phyloP scores from a whole-genome alignment of 2,329 filamentous ascomycete genomes.

The Claviceps sp. region DNA sequence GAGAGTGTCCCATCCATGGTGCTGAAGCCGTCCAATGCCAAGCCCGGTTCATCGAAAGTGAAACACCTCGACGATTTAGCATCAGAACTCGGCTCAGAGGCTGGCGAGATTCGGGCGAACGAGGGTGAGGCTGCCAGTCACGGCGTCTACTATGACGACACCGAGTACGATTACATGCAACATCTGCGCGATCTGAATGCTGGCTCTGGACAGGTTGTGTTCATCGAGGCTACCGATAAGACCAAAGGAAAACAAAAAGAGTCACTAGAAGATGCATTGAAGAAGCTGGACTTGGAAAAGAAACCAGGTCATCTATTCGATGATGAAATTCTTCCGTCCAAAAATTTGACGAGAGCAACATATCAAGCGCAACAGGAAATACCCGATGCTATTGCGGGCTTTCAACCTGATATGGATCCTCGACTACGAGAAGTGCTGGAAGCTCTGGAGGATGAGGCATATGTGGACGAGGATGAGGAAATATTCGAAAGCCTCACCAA shows the following conservation, averaged over 20 bases:
- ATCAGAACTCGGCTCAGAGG: constrained; percentile 58
- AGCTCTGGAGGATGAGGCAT: constrained; percentile 89
- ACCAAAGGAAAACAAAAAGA: constrained; percentile 63
- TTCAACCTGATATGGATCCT: constrained; percentile 97
- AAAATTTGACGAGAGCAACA: constrained; percentile 60
- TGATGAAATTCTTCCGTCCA: constrained; percentile 63
- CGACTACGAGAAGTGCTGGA: constrained; percentile 80
- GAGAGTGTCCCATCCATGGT: constrained; percentile 79
- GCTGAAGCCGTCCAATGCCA: constrained; percentile 52
- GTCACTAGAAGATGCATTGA: constrained; percentile 70
- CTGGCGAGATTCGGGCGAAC: constrained; percentile 59
- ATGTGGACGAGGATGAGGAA: constrained; percentile 81
- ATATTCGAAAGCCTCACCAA: constrained; percentile 63
- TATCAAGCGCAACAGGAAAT: constrained; percentile 92
- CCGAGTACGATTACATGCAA: constrained; percentile 98
- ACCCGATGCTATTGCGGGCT: constrained; percentile 81
- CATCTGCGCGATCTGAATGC: constrained; percentile 80
- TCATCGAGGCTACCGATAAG: constrained; percentile 65
- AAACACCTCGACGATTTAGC: constrained; percentile 64
- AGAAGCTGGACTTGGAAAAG: constrained; percentile 43
- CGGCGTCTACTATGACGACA: constrained; percentile 90
- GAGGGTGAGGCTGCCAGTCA: constrained; percentile 93
- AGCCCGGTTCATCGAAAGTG: constrained; percentile 27
- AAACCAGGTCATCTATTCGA: constrained; percentile 48
- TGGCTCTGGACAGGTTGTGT: constrained; percentile 59